Conservation (phyloP, 257 asterid species). For the Solanum rostratum region DNA sequence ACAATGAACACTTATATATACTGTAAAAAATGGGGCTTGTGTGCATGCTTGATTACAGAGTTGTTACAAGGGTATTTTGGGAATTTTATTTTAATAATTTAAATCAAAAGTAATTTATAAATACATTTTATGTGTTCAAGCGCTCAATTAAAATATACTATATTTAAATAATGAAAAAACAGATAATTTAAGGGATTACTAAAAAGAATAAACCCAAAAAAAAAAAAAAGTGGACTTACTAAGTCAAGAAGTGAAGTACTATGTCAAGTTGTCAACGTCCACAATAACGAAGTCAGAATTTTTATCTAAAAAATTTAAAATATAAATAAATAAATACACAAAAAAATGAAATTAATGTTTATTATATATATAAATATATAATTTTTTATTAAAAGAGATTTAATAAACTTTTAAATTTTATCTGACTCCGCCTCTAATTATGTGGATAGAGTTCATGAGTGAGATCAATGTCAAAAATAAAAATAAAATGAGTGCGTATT, state of each 20-base stretch:
- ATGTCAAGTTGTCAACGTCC: background rate
- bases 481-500: background rate
- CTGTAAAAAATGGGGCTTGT: background rate
- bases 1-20: background rate
- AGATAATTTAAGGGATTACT: no score
- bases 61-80: background rate
- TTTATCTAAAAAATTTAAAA: background rate
- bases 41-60: background rate
- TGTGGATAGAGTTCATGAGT: background rate
- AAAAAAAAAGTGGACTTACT: background rate
- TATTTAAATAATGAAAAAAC: no score
- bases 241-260: background rate
- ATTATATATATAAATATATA: background rate
- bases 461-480: background rate
- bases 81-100: background rate
- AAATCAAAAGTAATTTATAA: no score
- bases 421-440: background rate
- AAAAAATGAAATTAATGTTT: background rate
- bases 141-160: no score
- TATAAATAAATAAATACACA: background rate
- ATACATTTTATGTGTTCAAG: no score
- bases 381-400: fast-evolving
- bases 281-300: background rate
- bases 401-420: background rate
- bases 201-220: no score